These are phyloP conservation scores for Acanthamoeba sp. DNA, from an alignment of 208 protist genomes.

Conservation along the genomic window DNA sequence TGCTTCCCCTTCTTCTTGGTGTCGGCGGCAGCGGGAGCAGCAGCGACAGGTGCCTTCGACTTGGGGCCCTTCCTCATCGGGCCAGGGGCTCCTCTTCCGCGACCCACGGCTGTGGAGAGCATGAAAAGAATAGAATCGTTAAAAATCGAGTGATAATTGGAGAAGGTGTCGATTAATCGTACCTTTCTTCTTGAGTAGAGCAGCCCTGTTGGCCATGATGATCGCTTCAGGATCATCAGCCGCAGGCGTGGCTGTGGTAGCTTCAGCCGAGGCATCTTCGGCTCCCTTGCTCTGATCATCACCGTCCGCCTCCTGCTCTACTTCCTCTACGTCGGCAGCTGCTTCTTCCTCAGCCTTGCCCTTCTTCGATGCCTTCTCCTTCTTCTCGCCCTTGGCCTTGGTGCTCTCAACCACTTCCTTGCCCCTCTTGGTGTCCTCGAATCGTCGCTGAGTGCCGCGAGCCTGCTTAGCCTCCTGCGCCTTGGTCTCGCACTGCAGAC, in stretches of 20 bases:
- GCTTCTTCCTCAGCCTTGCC: not conserved
- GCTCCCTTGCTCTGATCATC: not conserved
- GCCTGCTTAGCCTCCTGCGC: slow-evolving; percentile 25
- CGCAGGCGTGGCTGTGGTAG: not conserved
- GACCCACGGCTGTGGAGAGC: not conserved
- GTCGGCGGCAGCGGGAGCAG: not conserved
- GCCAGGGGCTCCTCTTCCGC: not conserved
- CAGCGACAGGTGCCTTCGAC: not conserved
- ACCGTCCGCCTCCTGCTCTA: not conserved
- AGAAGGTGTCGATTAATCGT: not conserved
- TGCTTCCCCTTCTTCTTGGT: slow-evolving; percentile 26
- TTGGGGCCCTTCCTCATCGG: slow-evolving; percentile 13
- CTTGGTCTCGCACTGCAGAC: slow-evolving; percentile 74
- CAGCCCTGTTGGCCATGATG: slow-evolving; percentile 17
- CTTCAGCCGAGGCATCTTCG: not conserved
- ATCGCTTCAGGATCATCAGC: not conserved
- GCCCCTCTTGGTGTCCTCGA: slow-evolving; percentile 55
- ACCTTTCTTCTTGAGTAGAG: slow-evolving; percentile 13
- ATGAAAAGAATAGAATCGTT: not conserved
- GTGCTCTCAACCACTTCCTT: slow-evolving; percentile 37
- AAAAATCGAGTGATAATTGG: not conserved
- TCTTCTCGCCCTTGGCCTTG: slow-evolving; percentile 42
- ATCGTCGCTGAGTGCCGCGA: not conserved
- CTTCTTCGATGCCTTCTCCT: slow-evolving; percentile 20
- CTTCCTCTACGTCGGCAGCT: not conserved